Base-by-base conservation (phyloP, 768 basidiomycete species). In the Pilatotrama ljubarskyi region DNA sequence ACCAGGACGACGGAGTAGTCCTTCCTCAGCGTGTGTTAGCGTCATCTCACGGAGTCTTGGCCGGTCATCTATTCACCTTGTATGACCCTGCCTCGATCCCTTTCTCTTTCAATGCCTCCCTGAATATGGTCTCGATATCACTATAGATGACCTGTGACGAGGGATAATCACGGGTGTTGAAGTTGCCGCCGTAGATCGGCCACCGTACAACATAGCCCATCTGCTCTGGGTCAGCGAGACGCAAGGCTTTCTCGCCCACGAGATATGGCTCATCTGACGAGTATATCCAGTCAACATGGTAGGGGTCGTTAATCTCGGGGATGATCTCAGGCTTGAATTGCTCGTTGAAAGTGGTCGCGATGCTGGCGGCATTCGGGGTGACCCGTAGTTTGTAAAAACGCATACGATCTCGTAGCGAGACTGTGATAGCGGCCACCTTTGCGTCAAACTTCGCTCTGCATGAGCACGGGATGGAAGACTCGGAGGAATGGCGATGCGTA, bases 271-370 rank as follows among this genome's bases (percentile, higher is more conserved):
- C 80, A 14, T 74, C 70, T 15, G 78, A 74, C 5, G 74, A 65
- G 1, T 77, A 73, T 26, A 93, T 87, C 95, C 95, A 98, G 50
- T 95, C 90, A 10, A 93, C 80, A 43, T 84, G 78, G 70, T 85
- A 90, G 11, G 88, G 86, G 69, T 96, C 95, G 66, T 93, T 93
- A 49, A 84, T 80, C 62, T 93, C 92, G 7, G 86, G 81, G 37
- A 98, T 92, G n/a, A 83, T 83, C 69, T 95, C 92, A 2, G 93
- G 89, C 69, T 85, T 84, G 71, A 93, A 91, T 60, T 87, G 86
- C 59, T 85, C 84, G 69, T 96, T 97, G 73, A 89, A 93, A 11
- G 82, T 84, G 5, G 86, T 83, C 0, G 89, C 90, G 43, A 90
- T 86, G 49, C 77, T 78, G 6, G 83, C 82, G 41, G 84, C 88